These are phyloP conservation scores for Rhizophagus prolifer DNA, from an alignment of 192 early-diverging fungal genomes.

Conservation along the genomic window DNA sequence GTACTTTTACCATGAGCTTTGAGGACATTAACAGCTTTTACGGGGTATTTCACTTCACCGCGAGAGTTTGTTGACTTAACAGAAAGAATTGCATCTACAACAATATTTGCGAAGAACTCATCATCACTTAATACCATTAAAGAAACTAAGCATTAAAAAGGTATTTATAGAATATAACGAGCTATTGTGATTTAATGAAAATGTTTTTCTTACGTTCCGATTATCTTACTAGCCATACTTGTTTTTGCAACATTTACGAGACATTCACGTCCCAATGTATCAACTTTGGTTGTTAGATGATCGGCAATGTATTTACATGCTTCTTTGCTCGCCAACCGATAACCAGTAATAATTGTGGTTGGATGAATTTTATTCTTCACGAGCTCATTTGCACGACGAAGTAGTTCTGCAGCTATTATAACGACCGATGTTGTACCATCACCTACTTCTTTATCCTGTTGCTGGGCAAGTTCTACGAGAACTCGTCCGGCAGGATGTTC, in stretches of 20 bases:
- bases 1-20: conserved; percentile 96
- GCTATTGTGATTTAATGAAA: neutral
- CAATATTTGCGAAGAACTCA: conserved; percentile 95
- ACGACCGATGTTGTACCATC: conserved; percentile 99
- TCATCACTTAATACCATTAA: conserved; percentile 62
- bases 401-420: conserved; percentile 96
- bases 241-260: conserved; percentile 98
- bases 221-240: conserved; percentile 96
- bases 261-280: conserved; percentile 88
- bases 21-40: conserved; percentile 95
- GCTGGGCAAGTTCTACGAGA: conserved; percentile 96
- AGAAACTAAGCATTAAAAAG: neutral
- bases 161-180: neutral
- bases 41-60: conserved; percentile 90
- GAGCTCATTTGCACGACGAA: conserved; percentile 94
- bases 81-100: conserved; percentile 89
- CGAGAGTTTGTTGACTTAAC: conserved; percentile 85
- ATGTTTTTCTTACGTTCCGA: conserved; percentile 74
- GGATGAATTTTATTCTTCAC: conserved; percentile 99
- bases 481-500: conserved; percentile 98
- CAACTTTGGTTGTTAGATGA: conserved; percentile 93
- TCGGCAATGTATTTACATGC: conserved; percentile 98
- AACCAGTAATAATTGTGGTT: conserved; percentile 98
- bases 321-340: conserved; percentile 94
- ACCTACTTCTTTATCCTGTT: conserved; percentile 99